A percentile compares a stretch with the other conserved stretches of the same genome.
phyloP scores from a whole-genome alignment of 805 yeast genomes.

The Pichia gijzeniarum region DNA sequence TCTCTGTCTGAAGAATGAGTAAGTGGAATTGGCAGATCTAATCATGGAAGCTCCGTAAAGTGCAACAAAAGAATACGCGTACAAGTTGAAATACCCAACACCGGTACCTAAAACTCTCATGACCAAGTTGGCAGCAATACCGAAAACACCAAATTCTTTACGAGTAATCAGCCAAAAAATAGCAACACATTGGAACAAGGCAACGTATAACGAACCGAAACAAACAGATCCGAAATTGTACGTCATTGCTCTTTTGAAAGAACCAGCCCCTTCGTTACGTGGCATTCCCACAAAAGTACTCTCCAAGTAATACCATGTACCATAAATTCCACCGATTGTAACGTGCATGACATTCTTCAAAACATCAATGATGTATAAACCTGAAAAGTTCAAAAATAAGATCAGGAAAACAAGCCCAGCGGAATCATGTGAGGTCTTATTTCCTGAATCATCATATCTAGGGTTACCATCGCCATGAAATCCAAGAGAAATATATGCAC shows the following conservation, averaged over 20 bases:
- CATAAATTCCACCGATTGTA: constrained; percentile 78
- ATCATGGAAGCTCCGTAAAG: constrained; percentile 77
- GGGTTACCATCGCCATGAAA: constrained; percentile 14
- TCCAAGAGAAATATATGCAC: constrained; percentile 13
- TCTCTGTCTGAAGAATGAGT: constrained; percentile 63
- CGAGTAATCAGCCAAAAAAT: not conserved
- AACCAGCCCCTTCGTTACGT: constrained; percentile 69
- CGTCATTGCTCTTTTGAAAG: constrained; percentile 70
- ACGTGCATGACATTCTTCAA: constrained; percentile 74
- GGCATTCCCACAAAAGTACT: constrained; percentile 51
- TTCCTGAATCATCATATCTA: constrained; percentile 10
- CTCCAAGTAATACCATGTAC: constrained; percentile 87
- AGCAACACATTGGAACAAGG: constrained; percentile 63
- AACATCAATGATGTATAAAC: constrained; percentile 78
- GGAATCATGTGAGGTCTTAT: constrained; percentile 19
- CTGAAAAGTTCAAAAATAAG: constrained; percentile 46
- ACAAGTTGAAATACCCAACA: constrained; percentile 53
- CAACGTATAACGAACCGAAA: constrained; percentile 69
- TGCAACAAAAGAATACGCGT: constrained; percentile 82
- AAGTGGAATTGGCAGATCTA: constrained; percentile 70
- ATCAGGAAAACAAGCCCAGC: constrained; percentile 65
- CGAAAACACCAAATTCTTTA: constrained; percentile 9
- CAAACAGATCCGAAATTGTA: constrained; percentile 87
- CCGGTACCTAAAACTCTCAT: constrained; percentile 1
- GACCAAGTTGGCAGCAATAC: not conserved